phyloP scores from a whole-genome alignment of 208 protist species.

The Leishmania major region DNA sequence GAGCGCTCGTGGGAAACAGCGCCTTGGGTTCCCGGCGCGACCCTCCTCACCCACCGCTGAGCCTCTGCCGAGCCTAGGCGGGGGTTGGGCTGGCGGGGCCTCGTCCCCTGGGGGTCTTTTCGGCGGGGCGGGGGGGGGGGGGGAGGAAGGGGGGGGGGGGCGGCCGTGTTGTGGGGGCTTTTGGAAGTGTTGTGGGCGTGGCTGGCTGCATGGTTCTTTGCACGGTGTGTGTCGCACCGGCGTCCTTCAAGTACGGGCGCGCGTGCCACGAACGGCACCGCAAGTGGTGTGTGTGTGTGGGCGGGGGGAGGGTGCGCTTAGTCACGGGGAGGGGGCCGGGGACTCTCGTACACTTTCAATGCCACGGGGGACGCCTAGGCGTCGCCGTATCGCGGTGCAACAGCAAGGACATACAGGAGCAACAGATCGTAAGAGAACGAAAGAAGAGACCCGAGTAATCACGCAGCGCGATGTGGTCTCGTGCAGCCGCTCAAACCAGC shows the following conservation, averaged over 20 bases:
- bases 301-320: too few species aligned
- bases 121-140: background rate
- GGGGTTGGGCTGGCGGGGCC: background rate
- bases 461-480: background rate
- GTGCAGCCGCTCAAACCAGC: background rate
- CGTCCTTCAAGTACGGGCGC: background rate
- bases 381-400: background rate
- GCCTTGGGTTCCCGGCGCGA: slow-evolving; percentile 63
- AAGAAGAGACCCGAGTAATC: background rate
- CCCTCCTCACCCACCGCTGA: too few species aligned
- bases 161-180: too few species aligned
- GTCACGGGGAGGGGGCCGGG: background rate
- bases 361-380: background rate
- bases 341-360: background rate
- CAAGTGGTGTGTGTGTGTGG: background rate
- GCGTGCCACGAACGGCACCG: background rate
- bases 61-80: too few species aligned
- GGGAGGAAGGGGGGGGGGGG: too few species aligned
- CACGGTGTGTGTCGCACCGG: background rate
- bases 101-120: background rate
- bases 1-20: slow-evolving; percentile 93
- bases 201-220: background rate
- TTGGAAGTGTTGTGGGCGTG: background rate
- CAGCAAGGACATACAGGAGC: background rate
- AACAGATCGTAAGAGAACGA: background rate